Conservation (phyloP, 306 rosid species). For the Prunus salicina region DNA sequence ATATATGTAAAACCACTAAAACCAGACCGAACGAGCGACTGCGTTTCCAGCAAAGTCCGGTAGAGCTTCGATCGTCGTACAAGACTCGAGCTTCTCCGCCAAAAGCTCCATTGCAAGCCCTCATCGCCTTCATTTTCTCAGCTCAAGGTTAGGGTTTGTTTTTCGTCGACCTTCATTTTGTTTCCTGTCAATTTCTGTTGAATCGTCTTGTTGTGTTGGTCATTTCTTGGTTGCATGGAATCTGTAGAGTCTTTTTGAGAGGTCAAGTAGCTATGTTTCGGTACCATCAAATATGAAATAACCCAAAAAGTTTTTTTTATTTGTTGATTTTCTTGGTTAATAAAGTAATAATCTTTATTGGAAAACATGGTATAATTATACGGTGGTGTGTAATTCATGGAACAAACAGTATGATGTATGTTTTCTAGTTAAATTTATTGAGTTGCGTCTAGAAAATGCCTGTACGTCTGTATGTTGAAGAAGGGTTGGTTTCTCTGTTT, state of each 20-base stretch:
- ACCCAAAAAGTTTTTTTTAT: not conserved
- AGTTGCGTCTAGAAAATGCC: not conserved
- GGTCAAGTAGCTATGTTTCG: not conserved
- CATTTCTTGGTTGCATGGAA: not conserved
- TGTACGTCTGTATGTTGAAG: not conserved
- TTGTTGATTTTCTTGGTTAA: not conserved
- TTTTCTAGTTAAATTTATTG: not conserved
- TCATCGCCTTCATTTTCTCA: not conserved
- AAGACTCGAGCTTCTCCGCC: not conserved
- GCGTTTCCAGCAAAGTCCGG: slow-evolving; percentile 1
- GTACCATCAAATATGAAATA: not conserved
- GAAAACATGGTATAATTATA: too few species aligned
- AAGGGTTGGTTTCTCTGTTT: not conserved
- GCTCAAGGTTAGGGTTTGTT: not conserved
- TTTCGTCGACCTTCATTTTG: not conserved
- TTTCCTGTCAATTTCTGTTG: not conserved
- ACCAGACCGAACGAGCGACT: slow-evolving; percentile 4
- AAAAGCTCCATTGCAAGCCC: not conserved
- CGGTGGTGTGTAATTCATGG: not conserved
- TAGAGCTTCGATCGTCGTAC: slow-evolving; percentile 1
- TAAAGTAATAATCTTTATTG: not conserved
- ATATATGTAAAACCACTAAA: slow-evolving; percentile 8
- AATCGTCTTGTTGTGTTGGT: not conserved
- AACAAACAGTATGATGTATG: not conserved
- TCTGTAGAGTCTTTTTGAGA: not conserved